A percentile compares a stretch with the other conserved stretches of the same genome.
These are phyloP conservation scores for Spencermartinsiella europaea DNA, from an alignment of 805 yeast genomes.

Conservation along the genomic window DNA sequence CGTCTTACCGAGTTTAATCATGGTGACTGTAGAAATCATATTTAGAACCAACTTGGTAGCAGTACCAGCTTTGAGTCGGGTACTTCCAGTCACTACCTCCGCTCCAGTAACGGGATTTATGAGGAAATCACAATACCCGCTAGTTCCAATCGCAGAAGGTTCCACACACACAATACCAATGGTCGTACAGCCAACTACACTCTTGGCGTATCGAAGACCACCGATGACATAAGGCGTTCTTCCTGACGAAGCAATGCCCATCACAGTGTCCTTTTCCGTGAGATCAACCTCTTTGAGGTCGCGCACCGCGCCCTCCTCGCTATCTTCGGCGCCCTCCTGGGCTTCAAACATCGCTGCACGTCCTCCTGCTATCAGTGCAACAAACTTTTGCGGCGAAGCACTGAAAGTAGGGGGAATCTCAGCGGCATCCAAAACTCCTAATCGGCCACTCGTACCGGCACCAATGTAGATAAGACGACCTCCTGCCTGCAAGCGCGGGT, in stretches of 20 bases:
- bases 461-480: slow-evolving; percentile 30
- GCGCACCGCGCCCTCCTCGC: slow-evolving; percentile 14
- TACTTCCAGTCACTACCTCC: slow-evolving; percentile 25
- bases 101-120: slow-evolving; percentile 24
- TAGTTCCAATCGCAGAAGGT: slow-evolving; percentile 16
- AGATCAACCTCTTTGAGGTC: slow-evolving; percentile 21
- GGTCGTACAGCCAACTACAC: slow-evolving; percentile 21
- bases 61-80: slow-evolving; percentile 27
- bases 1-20: slow-evolving; percentile 25
- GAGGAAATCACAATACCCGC: slow-evolving; percentile 15
- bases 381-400: slow-evolving; percentile 22
- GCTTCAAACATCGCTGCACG: slow-evolving; percentile 25
- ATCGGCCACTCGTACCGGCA: slow-evolving; percentile 25
- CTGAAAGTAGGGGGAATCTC: slow-evolving; percentile 29
- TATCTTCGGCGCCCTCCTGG: slow-evolving; percentile 28
- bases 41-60: slow-evolving; percentile 27
- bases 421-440: slow-evolving; percentile 27
- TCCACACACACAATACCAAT: slow-evolving; percentile 21
- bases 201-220: slow-evolving; percentile 22
- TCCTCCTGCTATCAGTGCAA: slow-evolving; percentile 28
- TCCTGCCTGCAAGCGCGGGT: slow-evolving; percentile 19
- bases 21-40: slow-evolving; percentile 23
- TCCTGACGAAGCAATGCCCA: slow-evolving; percentile 30
- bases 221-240: slow-evolving; percentile 29
- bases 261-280: slow-evolving; percentile 19